Evolutionary conservation across 164 flowering plant species (phyloP).

Genomic region (Nymphaea thermarum): DNA sequence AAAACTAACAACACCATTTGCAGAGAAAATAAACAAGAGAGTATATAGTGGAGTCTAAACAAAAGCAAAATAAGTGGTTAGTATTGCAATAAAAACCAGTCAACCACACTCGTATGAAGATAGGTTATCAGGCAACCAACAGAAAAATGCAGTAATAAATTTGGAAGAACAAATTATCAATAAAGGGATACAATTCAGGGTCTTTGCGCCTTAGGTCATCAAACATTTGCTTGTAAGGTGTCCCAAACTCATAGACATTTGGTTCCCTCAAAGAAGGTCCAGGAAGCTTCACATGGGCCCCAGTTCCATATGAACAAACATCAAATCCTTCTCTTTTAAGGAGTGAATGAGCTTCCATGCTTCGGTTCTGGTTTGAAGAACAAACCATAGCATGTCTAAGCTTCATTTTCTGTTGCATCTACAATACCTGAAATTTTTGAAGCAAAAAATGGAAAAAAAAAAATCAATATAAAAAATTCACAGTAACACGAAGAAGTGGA

Average conservation of each 20-base stretch:
- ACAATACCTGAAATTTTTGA: too few species aligned
- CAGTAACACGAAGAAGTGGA: too few species aligned
- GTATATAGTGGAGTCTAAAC: too few species aligned
- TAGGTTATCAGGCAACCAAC: too few species aligned
- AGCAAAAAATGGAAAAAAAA: too few species aligned
- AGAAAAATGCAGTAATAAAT: background rate
- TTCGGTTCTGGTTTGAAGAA: slow-evolving; percentile 93
- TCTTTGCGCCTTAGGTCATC: slow-evolving; percentile 91
- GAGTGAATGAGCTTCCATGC: slow-evolving; percentile 92
- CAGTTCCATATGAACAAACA: slow-evolving; percentile 87
- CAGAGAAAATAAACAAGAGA: too few species aligned
- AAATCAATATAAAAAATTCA: too few species aligned
- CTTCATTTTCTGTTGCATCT: slow-evolving; percentile 22
- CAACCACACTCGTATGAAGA: too few species aligned
- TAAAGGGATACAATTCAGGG: slow-evolving; percentile 73
- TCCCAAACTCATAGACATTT: slow-evolving; percentile 92
- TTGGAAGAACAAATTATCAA: background rate
- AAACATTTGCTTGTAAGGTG: slow-evolving; percentile 93
- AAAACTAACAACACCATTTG: too few species aligned
- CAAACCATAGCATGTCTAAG: slow-evolving; percentile 89
- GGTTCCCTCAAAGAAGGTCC: slow-evolving; percentile 96
- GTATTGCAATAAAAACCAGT: too few species aligned
- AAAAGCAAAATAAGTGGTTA: too few species aligned
- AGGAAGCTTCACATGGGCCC: slow-evolving; percentile 94
- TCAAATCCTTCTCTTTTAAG: slow-evolving; percentile 78